Conservation (phyloP, 148 eudicot species). For the Euryodendron excelsum region DNA sequence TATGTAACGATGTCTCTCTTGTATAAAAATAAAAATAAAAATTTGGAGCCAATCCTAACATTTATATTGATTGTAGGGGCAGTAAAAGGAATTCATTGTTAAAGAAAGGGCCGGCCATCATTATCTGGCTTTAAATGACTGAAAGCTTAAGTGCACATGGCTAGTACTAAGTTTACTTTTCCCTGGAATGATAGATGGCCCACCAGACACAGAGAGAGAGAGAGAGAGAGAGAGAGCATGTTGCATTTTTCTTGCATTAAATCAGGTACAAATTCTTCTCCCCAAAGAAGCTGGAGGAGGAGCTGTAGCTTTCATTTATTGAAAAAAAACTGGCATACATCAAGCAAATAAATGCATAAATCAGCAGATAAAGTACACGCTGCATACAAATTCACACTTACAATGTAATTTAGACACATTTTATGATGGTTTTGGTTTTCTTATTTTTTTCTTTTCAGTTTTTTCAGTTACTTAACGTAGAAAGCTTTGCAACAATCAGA, state of each 20-base stretch:
- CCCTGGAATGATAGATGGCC: background rate
- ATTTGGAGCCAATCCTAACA: too few relatives aligned
- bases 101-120: background rate
- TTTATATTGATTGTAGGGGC: background rate
- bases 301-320: too few relatives aligned
- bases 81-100: background rate
- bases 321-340: too few relatives aligned
- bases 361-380: too few relatives aligned
- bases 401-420: too few relatives aligned
- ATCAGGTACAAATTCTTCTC: background rate
- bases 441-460: too few relatives aligned
- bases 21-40: too few relatives aligned
- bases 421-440: too few relatives aligned
- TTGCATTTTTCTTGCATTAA: background rate
- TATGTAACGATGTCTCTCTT: too few relatives aligned
- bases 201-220: background rate
- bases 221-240: background rate
- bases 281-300: conserved; percentile 2
- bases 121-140: background rate
- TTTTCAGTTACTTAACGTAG: too few relatives aligned
- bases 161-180: background rate
- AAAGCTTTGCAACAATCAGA: background rate
- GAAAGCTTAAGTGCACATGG: conserved; percentile 3
- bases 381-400: too few relatives aligned
- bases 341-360: too few relatives aligned